Base-by-base conservation (phyloP, 208 protist species). In the Herpetomonas muscarum region DNA sequence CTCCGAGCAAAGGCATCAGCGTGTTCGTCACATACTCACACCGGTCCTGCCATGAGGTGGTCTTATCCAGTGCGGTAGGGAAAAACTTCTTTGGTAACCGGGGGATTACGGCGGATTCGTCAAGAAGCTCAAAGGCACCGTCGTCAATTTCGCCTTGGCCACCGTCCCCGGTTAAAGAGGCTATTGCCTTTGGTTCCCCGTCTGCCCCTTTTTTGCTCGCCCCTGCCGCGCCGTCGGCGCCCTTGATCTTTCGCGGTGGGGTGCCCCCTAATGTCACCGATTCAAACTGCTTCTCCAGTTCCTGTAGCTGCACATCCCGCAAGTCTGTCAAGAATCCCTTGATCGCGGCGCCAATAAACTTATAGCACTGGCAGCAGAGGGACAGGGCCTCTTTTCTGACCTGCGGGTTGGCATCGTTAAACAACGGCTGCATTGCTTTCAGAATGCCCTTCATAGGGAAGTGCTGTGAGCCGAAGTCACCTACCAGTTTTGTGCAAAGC, bases 341-440 rank as follows among this genome's bases (percentile, higher is more conserved):
- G 53, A 95, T 87, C 36, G 42, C 67, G 15, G 66, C 62, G 22
- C 88, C 88, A 55, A 92, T 79, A 63, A 80, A 91, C 48, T 70
- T 76, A 67, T 95, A 95, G 54, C 84, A 92, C 54, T 92, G 75
- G 51, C 88, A 92, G 60, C 79, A 95, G 22, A 94, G 45, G 4
- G 50, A 29, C 0, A 59, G 45, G 3, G 81, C 88, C 45, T 92
- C 85, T 36, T 90, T 90, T 0, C 88, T 71, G 7, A 95, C 83
- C 34, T 89, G 78, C 3, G 78, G 57, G 32, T 85, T 90, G 1
- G 79, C 67, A 32, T 95, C 88, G 61, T 82, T 90, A 55, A 95
- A 95, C 10, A 91, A 70, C 6, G 81, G 80, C 37, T 85, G 81
- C 72, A 91, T 83, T 3, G 77, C 78, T 31, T 83, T 89, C 15